Evolutionary conservation across 805 yeast species (phyloP).

Genomic region (Starmerella apicola): DNA sequence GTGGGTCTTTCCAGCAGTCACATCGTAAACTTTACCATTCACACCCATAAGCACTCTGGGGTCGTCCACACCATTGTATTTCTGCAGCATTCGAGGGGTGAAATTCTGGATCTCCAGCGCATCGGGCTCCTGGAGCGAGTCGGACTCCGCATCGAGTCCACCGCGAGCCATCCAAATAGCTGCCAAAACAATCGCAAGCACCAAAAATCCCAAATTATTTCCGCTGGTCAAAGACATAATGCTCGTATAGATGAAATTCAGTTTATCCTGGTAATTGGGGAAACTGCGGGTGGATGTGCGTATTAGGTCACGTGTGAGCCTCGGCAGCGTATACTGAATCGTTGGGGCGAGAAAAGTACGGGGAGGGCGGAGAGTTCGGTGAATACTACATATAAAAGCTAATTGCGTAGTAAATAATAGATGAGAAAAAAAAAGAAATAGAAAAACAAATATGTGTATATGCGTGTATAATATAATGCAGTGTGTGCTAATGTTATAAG

Average conservation of each 20-base stretch:
- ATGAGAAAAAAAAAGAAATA: no score
- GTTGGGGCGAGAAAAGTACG: no score
- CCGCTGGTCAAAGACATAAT: background rate
- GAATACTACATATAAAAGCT: no score
- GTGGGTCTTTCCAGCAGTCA: conserved; percentile 62
- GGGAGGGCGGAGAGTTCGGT: no score
- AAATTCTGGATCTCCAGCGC: conserved; percentile 34
- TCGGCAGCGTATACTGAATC: no score
- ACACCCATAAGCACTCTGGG: conserved; percentile 75
- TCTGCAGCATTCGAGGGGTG: conserved; percentile 61
- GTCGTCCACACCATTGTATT: conserved; percentile 70
- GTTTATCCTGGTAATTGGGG: no score
- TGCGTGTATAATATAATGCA: no score
- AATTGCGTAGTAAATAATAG: no score
- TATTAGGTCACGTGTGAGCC: no score
- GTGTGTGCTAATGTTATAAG: no score
- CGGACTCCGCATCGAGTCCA: background rate
- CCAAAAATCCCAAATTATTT: conserved; percentile 2
- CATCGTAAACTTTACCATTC: conserved; percentile 78
- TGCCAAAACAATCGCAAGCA: conserved; percentile 7
- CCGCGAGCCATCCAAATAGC: conserved; percentile 4
- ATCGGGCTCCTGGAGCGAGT: conserved; percentile 16
- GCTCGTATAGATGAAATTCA: background rate
- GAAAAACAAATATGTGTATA: no score
- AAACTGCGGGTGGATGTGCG: no score